phyloP scores from a whole-genome alignment of 345 rosid genomes.

The Murraya koenigii region DNA sequence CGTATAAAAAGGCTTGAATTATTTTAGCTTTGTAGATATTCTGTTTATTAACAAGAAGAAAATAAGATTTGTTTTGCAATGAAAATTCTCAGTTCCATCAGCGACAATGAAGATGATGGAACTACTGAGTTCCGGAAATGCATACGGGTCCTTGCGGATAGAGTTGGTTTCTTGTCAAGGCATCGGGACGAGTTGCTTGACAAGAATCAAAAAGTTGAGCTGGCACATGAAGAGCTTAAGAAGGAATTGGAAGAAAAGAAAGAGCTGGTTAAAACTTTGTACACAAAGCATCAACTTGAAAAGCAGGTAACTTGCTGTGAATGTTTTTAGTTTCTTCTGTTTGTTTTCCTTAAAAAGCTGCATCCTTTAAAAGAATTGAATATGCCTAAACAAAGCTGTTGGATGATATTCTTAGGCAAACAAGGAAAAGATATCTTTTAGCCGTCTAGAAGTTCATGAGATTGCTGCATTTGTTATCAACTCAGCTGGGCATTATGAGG shows the following conservation, averaged over 20 bases:
- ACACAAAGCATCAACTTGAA: conserved; percentile 84
- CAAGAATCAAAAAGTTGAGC: conserved; percentile 64
- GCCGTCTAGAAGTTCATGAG: conserved; percentile 85
- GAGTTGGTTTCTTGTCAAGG: conserved; percentile 70
- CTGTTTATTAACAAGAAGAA: not conserved
- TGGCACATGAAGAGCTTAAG: conserved; percentile 62
- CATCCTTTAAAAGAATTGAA: not conserved
- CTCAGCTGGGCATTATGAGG: conserved; percentile 77
- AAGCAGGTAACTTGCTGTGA: conserved; percentile 67
- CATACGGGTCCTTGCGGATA: conserved; percentile 71
- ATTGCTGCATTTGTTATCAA: conserved; percentile 91
- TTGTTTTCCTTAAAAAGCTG: not conserved
- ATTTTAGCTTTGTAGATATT: not conserved
- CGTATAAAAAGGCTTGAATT: not conserved
- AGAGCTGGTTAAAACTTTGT: conserved; percentile 72
- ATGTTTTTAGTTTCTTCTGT: not conserved
- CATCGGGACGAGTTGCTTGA: conserved; percentile 77
- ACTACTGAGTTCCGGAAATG: conserved; percentile 69
- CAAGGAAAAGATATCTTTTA: conserved; percentile 88
- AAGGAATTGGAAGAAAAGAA: conserved; percentile 83
- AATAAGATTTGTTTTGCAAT: conserved; percentile 20
- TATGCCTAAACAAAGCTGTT: not conserved
- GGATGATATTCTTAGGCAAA: conserved; percentile 53
- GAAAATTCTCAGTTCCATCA: conserved; percentile 52
- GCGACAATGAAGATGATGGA: conserved; percentile 77